Evolutionary conservation across 2,329 filamentous ascomycete genomes (phyloP).

Genomic region (Verruconis gallopava): DNA sequence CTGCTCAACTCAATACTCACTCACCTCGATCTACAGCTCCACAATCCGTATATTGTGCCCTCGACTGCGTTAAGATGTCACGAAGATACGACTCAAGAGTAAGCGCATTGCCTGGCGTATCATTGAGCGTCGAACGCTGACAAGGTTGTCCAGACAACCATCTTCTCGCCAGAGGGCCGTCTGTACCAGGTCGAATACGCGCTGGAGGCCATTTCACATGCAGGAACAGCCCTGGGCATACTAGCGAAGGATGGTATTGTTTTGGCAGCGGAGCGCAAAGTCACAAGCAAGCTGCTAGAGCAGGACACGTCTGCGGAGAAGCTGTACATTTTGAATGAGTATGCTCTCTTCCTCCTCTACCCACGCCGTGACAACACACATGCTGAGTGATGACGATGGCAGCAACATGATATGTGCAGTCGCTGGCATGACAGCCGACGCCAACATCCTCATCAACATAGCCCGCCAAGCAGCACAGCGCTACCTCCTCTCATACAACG

Average conservation of each 20-base stretch:
- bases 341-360: conserved; percentile 23
- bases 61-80: conserved; percentile 52
- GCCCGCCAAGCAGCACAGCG: conserved; percentile 92
- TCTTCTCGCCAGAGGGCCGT: conserved; percentile 98
- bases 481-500: conserved; percentile 98
- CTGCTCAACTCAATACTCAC: too few species aligned
- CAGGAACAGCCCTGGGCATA: conserved; percentile 91
- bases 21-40: too few species aligned
- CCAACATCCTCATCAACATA: conserved; percentile 99
- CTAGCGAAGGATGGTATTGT: conserved; percentile 97
- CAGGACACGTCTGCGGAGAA: conserved; percentile 99
- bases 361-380: conserved; percentile 1
- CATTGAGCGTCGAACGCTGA: conserved; percentile 7
- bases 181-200: conserved; percentile 99
- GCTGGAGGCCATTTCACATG: conserved; percentile 95
- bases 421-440: conserved; percentile 97
- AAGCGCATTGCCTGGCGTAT: conserved; percentile 15
- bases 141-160: conserved; percentile 63
- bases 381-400: conserved; percentile 6
- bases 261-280: conserved; percentile 93
- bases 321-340: conserved; percentile 99
- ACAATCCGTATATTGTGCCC: too few species aligned
- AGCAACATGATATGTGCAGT: conserved; percentile 99
- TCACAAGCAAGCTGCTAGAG: conserved; percentile 97
- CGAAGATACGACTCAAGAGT: conserved; percentile 96